Evolutionary conservation across 2,329 filamentous ascomycete species (phyloP), one percentile per base, ranked within the genome.

Genomic region (Gnomoniopsis smithogilvyi): DNA sequence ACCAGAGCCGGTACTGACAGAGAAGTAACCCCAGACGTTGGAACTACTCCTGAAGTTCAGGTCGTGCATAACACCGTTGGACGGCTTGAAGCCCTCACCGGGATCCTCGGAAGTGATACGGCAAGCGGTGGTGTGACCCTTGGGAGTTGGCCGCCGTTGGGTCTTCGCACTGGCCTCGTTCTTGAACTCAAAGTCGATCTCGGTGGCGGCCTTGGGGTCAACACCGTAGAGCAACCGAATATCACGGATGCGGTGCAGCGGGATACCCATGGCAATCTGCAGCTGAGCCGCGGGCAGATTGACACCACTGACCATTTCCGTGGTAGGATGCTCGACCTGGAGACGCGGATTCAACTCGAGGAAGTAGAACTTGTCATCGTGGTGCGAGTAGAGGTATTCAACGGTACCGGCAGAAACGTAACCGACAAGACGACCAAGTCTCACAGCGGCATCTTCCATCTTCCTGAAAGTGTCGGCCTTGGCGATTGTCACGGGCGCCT

Each of bases 1-100:
- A 76, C 93, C 93, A 79, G 93, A 94, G 58, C 92, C 89, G 11
- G 93, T 95, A 79, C 93, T 91, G 74, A 99, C 95, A 55, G 95
- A 99, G 86, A 99, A 99, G 78, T 99, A 99, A 83, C 95, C 95
- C 95, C 95, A 99, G 58, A 98, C 95, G 67, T 99, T 99, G 64
- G 95, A 98, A 74, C 92, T 96, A 80, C 90, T 96, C 72, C 95
- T 87, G 86, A 99, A 99, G 83, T 99, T 99, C 71, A 99, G 81
- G 72, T 99, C 95, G 80, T 98, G 95, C 86, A 99, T 96, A 55
- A 94, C 96, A 86, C 95, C 95, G 70, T 94, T 96, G 49, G 95
- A 99, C 60, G 95, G 95, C 85, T 99, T 99, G 87, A 99, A 99
- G 55, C 95, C 95, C 82, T 99, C 95, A 69, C 96, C 95, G 11